Conservation (phyloP, 345 rosid species). For the Carallia brachiata region DNA sequence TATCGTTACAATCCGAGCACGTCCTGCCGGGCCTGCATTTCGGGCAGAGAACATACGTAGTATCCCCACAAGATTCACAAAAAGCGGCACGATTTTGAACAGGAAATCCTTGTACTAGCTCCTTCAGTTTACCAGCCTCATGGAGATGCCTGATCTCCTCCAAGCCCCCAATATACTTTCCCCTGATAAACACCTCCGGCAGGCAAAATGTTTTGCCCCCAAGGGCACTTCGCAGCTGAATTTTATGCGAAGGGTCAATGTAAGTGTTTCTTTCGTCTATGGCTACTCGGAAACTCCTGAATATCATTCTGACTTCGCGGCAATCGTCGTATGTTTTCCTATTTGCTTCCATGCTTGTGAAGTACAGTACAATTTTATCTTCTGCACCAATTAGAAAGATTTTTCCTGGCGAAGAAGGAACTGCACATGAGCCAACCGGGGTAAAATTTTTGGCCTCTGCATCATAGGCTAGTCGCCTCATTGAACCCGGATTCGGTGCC, state of each 20-base stretch:
- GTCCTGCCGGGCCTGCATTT: conserved; percentile 20
- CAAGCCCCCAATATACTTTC: conserved; percentile 39
- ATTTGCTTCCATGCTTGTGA: conserved; percentile 47
- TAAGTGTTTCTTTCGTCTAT: conserved; percentile 42
- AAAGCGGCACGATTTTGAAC: conserved; percentile 20
- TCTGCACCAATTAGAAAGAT: conserved; percentile 23
- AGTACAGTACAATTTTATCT: conserved; percentile 54
- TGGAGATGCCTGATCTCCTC: conserved; percentile 42
- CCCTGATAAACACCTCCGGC: conserved; percentile 41
- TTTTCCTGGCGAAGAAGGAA: conserved; percentile 18
- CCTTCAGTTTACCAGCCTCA: conserved; percentile 35
- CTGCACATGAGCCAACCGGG: conserved; percentile 30
- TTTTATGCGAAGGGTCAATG: conserved; percentile 32
- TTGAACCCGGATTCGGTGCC: not conserved
- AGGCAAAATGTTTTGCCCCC: conserved; percentile 25
- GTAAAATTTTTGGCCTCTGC: conserved; percentile 13
- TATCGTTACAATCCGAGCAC: no score
- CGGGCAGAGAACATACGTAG: conserved; percentile 39
- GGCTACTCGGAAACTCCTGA: conserved; percentile 33
- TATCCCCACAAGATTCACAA: conserved; percentile 44
- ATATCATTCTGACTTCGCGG: conserved; percentile 35
- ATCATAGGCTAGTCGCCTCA: not conserved
- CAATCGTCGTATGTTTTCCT: conserved; percentile 42
- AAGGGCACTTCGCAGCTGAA: conserved; percentile 29
- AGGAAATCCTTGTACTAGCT: conserved; percentile 38